Percentiles rank a stretch among this genome's conserved stretches.
Evolutionary conservation across 257 asterid genomes (phyloP).

Genomic region (Striga asiatica): DNA sequence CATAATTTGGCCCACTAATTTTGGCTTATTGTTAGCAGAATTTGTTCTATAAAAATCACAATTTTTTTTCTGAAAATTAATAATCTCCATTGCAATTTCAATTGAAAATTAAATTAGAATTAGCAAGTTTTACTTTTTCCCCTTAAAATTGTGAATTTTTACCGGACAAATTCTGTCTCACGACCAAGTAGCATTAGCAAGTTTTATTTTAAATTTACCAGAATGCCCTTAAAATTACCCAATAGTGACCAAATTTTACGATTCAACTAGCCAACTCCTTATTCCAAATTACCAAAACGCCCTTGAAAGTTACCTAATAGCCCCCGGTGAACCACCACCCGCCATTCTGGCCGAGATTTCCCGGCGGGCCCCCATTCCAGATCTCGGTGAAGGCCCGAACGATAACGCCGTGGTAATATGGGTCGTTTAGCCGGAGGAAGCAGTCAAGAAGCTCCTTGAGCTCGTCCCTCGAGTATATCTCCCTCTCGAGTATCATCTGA

Average conservation of each 20-base stretch:
- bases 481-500: constrained; percentile 79
- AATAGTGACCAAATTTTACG: background rate
- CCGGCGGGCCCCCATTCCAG: constrained; percentile 50
- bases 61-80: too few species aligned
- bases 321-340: background rate
- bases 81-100: too few species aligned
- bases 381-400: constrained; percentile 80
- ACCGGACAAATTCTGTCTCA: background rate
- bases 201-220: too few species aligned
- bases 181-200: too few species aligned
- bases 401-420: constrained; percentile 65
- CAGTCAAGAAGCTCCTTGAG: constrained; percentile 67
- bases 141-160: background rate
- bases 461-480: constrained; percentile 63
- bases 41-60: background rate
- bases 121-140: too few species aligned
- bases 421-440: constrained; percentile 75
- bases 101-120: too few species aligned
- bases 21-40: background rate
- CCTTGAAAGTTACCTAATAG: constrained; percentile 12
- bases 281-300: background rate
- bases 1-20: background rate
- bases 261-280: background rate
- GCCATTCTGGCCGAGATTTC: constrained; percentile 16
- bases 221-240: too few species aligned